Evolutionary conservation across 768 basidiomycete genomes (phyloP).

Genomic region (Boletus insuetus): DNA sequence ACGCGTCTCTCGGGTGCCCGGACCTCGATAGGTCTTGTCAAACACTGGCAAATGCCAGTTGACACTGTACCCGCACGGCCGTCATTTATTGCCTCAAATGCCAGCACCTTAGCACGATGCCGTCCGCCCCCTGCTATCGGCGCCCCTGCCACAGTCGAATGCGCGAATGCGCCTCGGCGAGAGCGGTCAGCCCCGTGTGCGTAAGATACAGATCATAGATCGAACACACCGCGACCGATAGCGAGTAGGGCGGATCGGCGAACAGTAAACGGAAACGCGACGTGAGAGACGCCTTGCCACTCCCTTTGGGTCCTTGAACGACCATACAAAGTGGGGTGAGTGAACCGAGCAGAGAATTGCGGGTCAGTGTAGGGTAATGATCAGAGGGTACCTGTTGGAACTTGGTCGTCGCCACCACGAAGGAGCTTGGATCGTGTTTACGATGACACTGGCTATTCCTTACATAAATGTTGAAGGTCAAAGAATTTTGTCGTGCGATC

Average conservation of each 20-base stretch:
- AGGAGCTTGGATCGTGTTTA: neutral
- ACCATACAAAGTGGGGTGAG: no score
- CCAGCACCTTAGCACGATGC: conserved; percentile 63
- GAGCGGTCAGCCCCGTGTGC: conserved; percentile 52
- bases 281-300: conserved; percentile 85
- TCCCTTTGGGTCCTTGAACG: no score
- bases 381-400: no score
- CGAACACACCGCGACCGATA: conserved; percentile 63
- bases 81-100: conserved; percentile 45
- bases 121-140: conserved; percentile 92
- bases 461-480: no score
- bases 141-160: conserved; percentile 76
- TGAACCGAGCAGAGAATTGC: conserved; percentile 8
- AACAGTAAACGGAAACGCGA: conserved; percentile 47
- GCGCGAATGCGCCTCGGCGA: conserved; percentile 47
- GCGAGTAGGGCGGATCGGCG: conserved; percentile 43
- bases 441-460: no score
- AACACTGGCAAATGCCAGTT: conserved; percentile 74
- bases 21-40: conserved; percentile 81
- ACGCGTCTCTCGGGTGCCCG: conserved; percentile 46
- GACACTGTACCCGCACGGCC: neutral
- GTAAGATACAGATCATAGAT: conserved; percentile 88
- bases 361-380: neutral
- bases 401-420: conserved; percentile 12
- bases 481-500: no score